Base-by-base conservation (phyloP, 345 rosid genomes). In the Combretum micranthum region DNA sequence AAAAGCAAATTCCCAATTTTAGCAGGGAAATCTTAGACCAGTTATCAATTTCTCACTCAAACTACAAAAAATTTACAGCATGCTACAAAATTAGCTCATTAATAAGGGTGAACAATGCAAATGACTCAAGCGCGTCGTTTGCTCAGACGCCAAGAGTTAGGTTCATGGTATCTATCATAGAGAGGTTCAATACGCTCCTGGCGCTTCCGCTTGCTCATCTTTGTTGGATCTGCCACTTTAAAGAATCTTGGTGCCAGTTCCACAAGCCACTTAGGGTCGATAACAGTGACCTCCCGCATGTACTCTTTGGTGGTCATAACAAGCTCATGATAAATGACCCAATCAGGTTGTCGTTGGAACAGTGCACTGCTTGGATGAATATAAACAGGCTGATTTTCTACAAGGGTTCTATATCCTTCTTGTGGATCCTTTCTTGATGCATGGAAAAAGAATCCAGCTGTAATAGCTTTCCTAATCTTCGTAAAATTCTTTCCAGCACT, bases 231-330 rank as follows among this genome's bases (percentile, higher is more conserved):
- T 43, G 95, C 58, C 3, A 80, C 90, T 70, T 83, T 88, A 79
- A 92, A 92, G 76, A 84, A 92, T 55, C 90, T 84, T 13, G 98
- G 88, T 15, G 96, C 98, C 47, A 86, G 69, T 71, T 86, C 93
- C 46, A 86, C 93, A 0, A 88, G 93, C 98, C 96, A 92, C 60
- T 86, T 81, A 9, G 98, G 98, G 60, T 88, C 96, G 17, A 84
- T 64, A 47, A 86, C 90, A 0, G 95, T 88, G n/a, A 81, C 87
- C 68, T 92, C 90, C 18, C 86, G 80, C 96, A 86, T 84, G 72
- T 88, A 92, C 72, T 88, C 98, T 65, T 88, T 88, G 0, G 90
- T 88, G 5, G 96, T 88, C 96, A 88, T 88, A 51, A 88, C 98
- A 20, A 88, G 80, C 72, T 92, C 96, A 53, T 88, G 90, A 64